These are phyloP conservation scores for Pilaira anomala DNA, from an alignment of 192 early-diverging fungal genomes.

Conservation along the genomic window DNA sequence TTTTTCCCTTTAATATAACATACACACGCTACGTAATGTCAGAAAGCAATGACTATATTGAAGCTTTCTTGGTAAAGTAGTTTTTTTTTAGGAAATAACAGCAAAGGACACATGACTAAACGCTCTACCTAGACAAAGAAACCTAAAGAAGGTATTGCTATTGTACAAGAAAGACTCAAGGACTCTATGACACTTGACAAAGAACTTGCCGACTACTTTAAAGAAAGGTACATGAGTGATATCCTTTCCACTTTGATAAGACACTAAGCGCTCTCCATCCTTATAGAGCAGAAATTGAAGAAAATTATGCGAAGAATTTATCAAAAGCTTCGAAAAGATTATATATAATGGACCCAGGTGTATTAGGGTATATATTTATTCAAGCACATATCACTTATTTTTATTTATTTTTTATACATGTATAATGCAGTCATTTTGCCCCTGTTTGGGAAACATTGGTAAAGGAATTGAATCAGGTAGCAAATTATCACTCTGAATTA, in stretches of 20 bases:
- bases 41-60: no score
- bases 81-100: no score
- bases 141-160: conserved; percentile 49
- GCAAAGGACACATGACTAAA: no score
- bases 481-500: conserved; percentile 35
- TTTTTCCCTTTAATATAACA: no score
- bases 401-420: background rate
- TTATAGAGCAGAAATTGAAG: conserved; percentile 44
- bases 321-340: conserved; percentile 44
- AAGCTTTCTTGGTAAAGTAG: no score
- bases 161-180: conserved; percentile 43
- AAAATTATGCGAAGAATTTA: conserved; percentile 47
- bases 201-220: conserved; percentile 50
- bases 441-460: conserved; percentile 29
- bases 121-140: conserved; percentile 23
- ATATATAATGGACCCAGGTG: conserved; percentile 40
- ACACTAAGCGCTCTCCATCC: background rate
- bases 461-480: conserved; percentile 31
- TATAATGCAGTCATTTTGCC: conserved; percentile 9
- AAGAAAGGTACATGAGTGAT: conserved; percentile 40
- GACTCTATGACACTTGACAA: conserved; percentile 41
- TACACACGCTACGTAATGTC: no score
- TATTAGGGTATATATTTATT: conserved; percentile 27
- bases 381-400: background rate
- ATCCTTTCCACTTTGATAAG: background rate